phyloP scores from a whole-genome alignment of 2,329 filamentous ascomycete species.

The Alternaria sp. region DNA sequence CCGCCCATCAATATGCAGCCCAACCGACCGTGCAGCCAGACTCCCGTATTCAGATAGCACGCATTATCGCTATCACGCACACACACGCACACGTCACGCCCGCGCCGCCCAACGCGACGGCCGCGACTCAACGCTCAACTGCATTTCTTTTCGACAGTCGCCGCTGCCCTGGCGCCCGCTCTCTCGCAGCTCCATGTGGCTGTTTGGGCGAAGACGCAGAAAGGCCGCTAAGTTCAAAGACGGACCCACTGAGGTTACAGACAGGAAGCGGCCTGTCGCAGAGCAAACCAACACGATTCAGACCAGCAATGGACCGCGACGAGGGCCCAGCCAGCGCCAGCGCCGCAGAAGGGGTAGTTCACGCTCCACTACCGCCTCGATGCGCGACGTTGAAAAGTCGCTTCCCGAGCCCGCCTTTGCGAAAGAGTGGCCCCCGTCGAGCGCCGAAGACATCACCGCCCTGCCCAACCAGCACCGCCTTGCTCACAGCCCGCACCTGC shows the following conservation, averaged over 20 bases:
- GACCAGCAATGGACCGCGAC: slow-evolving; percentile 37
- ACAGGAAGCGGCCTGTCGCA: slow-evolving; percentile 54
- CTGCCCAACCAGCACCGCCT: slow-evolving; percentile 53
- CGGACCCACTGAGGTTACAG: slow-evolving; percentile 59
- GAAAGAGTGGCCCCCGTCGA: slow-evolving; percentile 33
- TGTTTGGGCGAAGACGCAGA: slow-evolving; percentile 77
- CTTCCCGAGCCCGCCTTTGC: slow-evolving; percentile 22
- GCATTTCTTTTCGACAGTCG: slow-evolving; percentile 1
- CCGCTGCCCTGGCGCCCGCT: slow-evolving; percentile 13
- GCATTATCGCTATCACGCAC: slow-evolving; percentile 16
- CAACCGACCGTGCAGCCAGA: slow-evolving; percentile 23
- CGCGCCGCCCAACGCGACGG: slow-evolving; percentile 4
- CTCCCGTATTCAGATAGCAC: slow-evolving; percentile 27
- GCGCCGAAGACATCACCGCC: slow-evolving; percentile 58
- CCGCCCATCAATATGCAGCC: slow-evolving; percentile 27
- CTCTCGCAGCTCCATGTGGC: slow-evolving; percentile 70
- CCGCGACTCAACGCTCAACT: slow-evolving; percentile 15
- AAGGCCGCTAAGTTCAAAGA: slow-evolving; percentile 64
- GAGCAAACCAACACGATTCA: slow-evolving; percentile 28
- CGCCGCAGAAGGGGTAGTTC: slow-evolving; percentile 44
- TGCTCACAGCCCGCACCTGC: slow-evolving; percentile 58
- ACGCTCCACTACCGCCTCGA: slow-evolving; percentile 39
- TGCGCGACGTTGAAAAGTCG: slow-evolving; percentile 43
- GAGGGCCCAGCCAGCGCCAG: slow-evolving; percentile 33
- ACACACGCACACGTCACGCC: slow-evolving; percentile 28